Base-by-base conservation (phyloP, 306 rosid species). In the Acacia melanoxylon region DNA sequence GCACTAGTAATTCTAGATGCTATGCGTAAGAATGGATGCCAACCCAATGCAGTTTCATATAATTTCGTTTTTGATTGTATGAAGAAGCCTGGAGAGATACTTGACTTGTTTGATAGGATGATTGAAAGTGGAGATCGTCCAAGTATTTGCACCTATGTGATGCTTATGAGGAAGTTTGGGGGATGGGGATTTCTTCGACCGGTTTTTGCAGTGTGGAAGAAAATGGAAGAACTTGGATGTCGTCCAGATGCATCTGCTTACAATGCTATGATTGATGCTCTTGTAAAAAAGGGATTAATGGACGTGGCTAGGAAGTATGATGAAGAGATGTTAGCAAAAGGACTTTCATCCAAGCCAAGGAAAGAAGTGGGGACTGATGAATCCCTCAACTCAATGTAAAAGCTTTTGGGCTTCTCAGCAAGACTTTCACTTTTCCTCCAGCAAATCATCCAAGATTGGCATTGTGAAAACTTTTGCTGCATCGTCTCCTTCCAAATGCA, bases 131-230 rank as follows among this genome's bases (percentile, higher is more conserved):
- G 98, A 46, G 85, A 92, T 82, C 87, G 85, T 5, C 99, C 98
- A 0, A 78, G 84, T n/a, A 84, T 84, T 90, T 96, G 91, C 73
- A 93, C 99, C 0, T 92, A 84, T 59, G 96, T 95, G 83, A 89
- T 95, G 98, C 91, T 95, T 58, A 84, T 95, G 85, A 88, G 89
- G 89, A 92, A 91, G 83, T 93, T 95, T 83, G 93, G 92, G 65
- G 88, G 91, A 75, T 93, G 98, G 99, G 99, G 97, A 20, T 95
- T 92, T 85, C 93, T 93, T 24, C 83, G 98, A 67, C 93, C 93
- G 12, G 92, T 92, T 78, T 89, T 92, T 80, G 29, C 88, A 4
- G 90, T 92, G 66, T 95, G 99, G 98, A 83, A 91, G 74, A 92
- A 78, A 86, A 91, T 93, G 98, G 81, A 89, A 72, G 84, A 87